A percentile compares a stretch with the other conserved stretches of the same genome.
These are phyloP conservation scores for Prillingera fragicola DNA, from an alignment of 1,284 basidiomycete genomes.

Conservation along the genomic window DNA sequence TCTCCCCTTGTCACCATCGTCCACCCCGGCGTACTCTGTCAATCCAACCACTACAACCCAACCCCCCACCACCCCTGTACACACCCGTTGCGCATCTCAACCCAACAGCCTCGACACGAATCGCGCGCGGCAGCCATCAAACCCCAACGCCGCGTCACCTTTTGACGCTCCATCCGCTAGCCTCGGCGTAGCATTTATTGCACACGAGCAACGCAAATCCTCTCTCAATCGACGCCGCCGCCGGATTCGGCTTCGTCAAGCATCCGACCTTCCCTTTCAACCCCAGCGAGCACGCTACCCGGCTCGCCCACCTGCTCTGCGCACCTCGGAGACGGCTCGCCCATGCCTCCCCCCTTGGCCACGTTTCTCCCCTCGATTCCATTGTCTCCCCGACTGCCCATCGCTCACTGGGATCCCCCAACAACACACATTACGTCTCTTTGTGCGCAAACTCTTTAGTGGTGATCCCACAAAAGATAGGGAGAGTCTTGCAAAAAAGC, in stretches of 20 bases:
- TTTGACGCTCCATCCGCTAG: too few species aligned
- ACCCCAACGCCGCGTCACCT: too few species aligned
- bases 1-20: not conserved
- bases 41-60: too few species aligned
- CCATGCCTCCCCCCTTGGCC: conserved; percentile 21
- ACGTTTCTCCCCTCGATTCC: conserved; percentile 5
- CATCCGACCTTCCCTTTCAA: not conserved
- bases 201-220: too few species aligned
- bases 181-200: too few species aligned
- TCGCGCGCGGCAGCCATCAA: not conserved
- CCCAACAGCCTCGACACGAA: too few species aligned
- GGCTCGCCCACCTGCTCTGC: not conserved
- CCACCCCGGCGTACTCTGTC: too few species aligned
- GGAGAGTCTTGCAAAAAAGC: too few species aligned
- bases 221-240: not conserved
- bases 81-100: too few species aligned
- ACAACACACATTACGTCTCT: not conserved
- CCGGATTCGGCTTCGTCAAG: not conserved
- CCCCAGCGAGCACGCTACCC: not conserved
- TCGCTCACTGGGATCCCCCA: conserved; percentile 9
- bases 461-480: too few species aligned
- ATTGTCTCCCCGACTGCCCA: conserved; percentile 5
- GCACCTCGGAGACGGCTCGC: conserved; percentile 10
- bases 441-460: too few species aligned
- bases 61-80: too few species aligned